phyloP scores from a whole-genome alignment of 495 filamentous ascomycete genomes.

The Hypoxylon intermedium region DNA sequence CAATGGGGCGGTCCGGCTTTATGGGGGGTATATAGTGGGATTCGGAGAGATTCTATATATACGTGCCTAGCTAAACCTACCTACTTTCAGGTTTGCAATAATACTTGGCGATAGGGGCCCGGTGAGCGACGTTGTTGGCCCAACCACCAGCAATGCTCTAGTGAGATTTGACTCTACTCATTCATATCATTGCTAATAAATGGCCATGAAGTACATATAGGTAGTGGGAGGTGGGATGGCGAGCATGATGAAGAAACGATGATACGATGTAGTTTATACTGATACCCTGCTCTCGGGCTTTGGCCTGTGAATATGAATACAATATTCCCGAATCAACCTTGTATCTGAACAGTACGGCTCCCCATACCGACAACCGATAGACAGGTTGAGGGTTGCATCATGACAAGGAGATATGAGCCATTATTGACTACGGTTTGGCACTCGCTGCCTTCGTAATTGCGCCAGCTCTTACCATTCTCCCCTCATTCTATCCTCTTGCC shows the following conservation, averaged over 20 bases:
- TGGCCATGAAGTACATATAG: not conserved
- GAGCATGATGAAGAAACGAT: not conserved
- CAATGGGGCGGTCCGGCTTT: slow-evolving; percentile 39
- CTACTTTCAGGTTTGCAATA: not conserved
- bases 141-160: not conserved
- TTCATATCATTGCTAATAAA: not conserved
- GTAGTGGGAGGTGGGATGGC: not conserved
- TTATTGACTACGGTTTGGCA: too few species aligned
- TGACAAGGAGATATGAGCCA: too few species aligned
- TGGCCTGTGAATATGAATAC: not conserved
- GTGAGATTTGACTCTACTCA: not conserved
- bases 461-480: too few species aligned
- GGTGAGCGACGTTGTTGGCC: not conserved
- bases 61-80: not conserved
- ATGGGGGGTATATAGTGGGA: slow-evolving; percentile 37
- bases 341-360: not conserved
- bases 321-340: not conserved
- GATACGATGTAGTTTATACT: slow-evolving; percentile 15
- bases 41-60: not conserved
- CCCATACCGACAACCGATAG: not conserved
- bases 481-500: too few species aligned
- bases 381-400: too few species aligned
- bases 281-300: slow-evolving; percentile 26
- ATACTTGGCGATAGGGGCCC: too few species aligned
- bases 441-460: too few species aligned